Evolutionary conservation across 306 rosid genomes (phyloP), one percentile per base, ranked within the genome.

Genomic region (Delonix regia): DNA sequence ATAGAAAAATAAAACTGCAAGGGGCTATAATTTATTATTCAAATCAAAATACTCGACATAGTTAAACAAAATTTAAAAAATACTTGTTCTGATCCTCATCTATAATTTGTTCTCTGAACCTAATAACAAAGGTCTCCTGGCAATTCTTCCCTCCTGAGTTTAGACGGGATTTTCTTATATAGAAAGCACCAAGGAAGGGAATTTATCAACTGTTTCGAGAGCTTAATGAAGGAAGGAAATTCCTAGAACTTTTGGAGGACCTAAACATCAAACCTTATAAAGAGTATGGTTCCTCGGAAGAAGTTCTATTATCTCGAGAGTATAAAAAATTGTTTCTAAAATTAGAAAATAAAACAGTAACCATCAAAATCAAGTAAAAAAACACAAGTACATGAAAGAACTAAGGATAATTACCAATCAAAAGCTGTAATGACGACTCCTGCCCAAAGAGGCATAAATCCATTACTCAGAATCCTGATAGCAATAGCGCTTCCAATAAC

Each of bases 401-500:
- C 22, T 10, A 4, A 53, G 41, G 7, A 19, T 36, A 67, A 48
- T 73, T 84, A 94, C 99, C 99, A 92, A 82, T 94, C 99, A 15
- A 79, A 86, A 67, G 97, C 99, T 0, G 99, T 95, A 47, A 95
- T 93, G 74, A 86, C 30, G 67, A 95, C 99, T 14, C 99, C 99
- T 28, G 89, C 74, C 99, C 99, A 95, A 39, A 95, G 96, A 9
- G 99, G 99, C 60, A 95, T 52, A 67, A 79, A 19, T 7, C 99
- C 98, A 83, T 90, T 86, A 79, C 93, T 92, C 25, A 95, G 80
- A 85, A 95, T 93, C 81, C 86, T 89, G 41, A 95, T 88, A 36
- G 99, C 98, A 80, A 95, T 95, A 28, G 98, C 98, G 56, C 99
- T 95, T 0, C 99, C 98, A 70, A 95, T 95, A 68, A 95, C 99